Conservation (phyloP, 805 yeast genomes). For the Metahyphopichia silvanorum region DNA sequence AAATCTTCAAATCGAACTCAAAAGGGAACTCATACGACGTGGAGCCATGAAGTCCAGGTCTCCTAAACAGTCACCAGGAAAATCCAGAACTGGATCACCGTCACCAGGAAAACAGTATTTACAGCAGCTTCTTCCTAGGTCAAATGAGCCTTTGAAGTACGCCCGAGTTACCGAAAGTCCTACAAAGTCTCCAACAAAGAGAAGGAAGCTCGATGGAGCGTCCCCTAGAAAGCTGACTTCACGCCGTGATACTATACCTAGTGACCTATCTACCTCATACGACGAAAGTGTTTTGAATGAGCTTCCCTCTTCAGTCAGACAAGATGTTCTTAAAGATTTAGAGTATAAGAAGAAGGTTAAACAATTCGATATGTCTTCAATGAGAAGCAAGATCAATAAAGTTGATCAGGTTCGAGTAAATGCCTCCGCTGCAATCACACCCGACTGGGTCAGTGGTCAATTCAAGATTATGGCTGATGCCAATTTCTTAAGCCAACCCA, state of each 20-base stretch:
- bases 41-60: slow-evolving; percentile 15
- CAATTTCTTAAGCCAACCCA: slow-evolving; percentile 10
- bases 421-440: slow-evolving; percentile 10
- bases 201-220: slow-evolving; percentile 5
- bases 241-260: slow-evolving; percentile 9
- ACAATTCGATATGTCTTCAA: slow-evolving; percentile 19
- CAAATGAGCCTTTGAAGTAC: slow-evolving; percentile 26
- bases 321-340: slow-evolving; percentile 34
- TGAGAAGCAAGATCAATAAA: slow-evolving; percentile 22
- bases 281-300: slow-evolving; percentile 35
- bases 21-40: slow-evolving; percentile 47
- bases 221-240: too few relatives aligned
- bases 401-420: too few relatives aligned
- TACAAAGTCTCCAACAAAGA: slow-evolving; percentile 12
- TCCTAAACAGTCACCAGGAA: slow-evolving; percentile 1
- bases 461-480: slow-evolving; percentile 9
- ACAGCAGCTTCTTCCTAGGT: slow-evolving; percentile 37
- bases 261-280: slow-evolving; percentile 24
- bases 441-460: slow-evolving; percentile 21
- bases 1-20: slow-evolving; percentile 62
- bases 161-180: slow-evolving; percentile 32
- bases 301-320: slow-evolving; percentile 34
- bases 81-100: slow-evolving; percentile 1
- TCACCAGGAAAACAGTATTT: slow-evolving; percentile 21
- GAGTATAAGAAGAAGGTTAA: slow-evolving; percentile 26